Base-by-base conservation (phyloP, 106 monocot genomes). In the Apostasia ramifera region DNA sequence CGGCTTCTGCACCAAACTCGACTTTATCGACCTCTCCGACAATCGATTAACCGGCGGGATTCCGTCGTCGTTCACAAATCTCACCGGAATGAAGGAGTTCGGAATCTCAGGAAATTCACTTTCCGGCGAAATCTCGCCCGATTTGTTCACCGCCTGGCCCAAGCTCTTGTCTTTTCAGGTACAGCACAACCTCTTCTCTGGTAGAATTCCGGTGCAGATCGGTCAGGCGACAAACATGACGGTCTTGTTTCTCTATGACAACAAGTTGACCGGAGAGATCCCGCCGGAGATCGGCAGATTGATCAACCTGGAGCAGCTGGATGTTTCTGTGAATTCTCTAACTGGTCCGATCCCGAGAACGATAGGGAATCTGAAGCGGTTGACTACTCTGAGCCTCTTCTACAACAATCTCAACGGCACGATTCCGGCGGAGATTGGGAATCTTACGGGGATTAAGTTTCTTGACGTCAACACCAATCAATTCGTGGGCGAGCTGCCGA, bases 341-440 rank as follows among this genome's bases (percentile, higher is more conserved):
- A 63, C 78, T 2, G 82, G 88, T 9, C 38, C 70, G 1, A 87
- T 91, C 40, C 87, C 91, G 43, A 1, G 15, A 0, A 69, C 79
- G 53, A 60, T 91, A 2, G 88, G 87, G 9, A 78, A 83, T 2
- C 76, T 88, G 12, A 80, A 62, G 6, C 39, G 82, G 7, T 77
- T 88, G 2, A 54, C 0, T 0, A 0, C 0, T 1, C 43, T 91
- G 7, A 37, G 6, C n/a, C 72, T 91, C 2, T 87, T 70, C 70
- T 55, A 4, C 63, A 88, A 91, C 73, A 59, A 73, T 6, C 82
- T 91, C 76, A 80, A 69, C 2, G 88, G 91, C 1, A 14, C 13
- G 10, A 77, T 92, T 9, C 91, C 91, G 9, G 8, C 13, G 0
- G 88, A 85, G 73, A 80, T 92, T 8, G 91, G 91, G 0, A 80